Evolutionary conservation across 345 rosid species (phyloP).

Genomic region (Clarkia xantiana): DNA sequence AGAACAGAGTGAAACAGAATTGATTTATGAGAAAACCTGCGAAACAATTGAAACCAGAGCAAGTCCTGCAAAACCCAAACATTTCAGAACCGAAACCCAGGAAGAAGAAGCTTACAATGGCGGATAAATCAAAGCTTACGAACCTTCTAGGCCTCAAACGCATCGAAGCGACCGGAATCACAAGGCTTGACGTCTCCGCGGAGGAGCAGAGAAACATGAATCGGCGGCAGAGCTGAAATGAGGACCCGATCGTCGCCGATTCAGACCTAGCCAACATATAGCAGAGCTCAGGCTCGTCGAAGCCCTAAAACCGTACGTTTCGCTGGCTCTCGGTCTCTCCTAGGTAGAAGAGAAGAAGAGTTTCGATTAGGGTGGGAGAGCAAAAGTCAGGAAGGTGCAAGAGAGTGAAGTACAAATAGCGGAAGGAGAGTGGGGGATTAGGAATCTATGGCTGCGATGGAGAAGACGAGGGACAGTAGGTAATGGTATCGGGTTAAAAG

Average conservation of each 20-base stretch:
- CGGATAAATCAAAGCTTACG: neutral
- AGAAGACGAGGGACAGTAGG: no score
- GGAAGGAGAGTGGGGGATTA: neutral
- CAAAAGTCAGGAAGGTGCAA: neutral
- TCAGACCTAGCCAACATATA: slow-evolving; percentile 86
- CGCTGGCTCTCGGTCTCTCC: slow-evolving; percentile 14
- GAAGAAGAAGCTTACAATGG: slow-evolving; percentile 1
- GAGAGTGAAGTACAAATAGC: slow-evolving; percentile 16
- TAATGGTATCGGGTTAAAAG: no score
- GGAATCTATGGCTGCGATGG: no score
- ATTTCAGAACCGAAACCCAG: slow-evolving; percentile 13
- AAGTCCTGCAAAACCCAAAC: slow-evolving; percentile 42
- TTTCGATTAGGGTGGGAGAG: slow-evolving; percentile 12
- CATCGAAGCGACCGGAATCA: slow-evolving; percentile 51
- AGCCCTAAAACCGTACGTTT: no score
- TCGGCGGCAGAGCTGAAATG: slow-evolving; percentile 35
- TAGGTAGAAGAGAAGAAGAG: neutral
- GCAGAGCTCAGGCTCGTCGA: slow-evolving; percentile 8
- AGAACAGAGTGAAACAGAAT: slow-evolving; percentile 33
- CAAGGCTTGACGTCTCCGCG: slow-evolving; percentile 37
- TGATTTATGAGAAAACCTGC: slow-evolving; percentile 66
- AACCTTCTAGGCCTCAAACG: slow-evolving; percentile 64
- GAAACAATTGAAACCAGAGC: slow-evolving; percentile 60
- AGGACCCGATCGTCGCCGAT: slow-evolving; percentile 51
- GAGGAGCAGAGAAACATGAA: slow-evolving; percentile 27